These are phyloP conservation scores for Colletotrichum ledebouriae DNA, from an alignment of 2,329 filamentous ascomycete genomes.

Conservation along the genomic window DNA sequence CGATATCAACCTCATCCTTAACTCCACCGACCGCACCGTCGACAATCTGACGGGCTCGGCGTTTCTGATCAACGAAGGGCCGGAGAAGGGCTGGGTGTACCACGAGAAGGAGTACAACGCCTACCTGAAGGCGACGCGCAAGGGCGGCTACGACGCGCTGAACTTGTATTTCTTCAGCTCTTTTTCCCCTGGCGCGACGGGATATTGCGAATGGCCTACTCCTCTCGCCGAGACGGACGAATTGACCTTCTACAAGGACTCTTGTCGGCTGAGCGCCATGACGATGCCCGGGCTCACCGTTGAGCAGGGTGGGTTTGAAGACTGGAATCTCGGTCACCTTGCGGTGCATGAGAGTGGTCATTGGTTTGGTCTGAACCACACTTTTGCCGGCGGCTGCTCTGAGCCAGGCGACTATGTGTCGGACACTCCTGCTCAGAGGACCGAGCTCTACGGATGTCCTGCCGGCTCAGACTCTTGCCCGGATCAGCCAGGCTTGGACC, in stretches of 20 bases:
- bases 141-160: conserved; percentile 56
- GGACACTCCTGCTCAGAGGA: conserved; percentile 54
- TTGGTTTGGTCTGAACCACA: conserved; percentile 60
- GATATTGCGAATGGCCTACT: conserved; percentile 62
- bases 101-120: conserved; percentile 31
- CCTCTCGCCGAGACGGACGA: conserved; percentile 19
- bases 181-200: conserved; percentile 54
- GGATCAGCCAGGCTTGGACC: conserved; percentile 43
- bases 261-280: conserved; percentile 37
- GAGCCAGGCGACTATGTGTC: conserved; percentile 52
- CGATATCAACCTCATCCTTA: conserved; percentile 45
- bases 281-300: conserved; percentile 37
- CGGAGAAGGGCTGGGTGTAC: conserved; percentile 44
- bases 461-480: conserved; percentile 45
- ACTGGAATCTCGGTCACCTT: conserved; percentile 45
- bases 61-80: conserved; percentile 45
- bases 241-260: conserved; percentile 26
- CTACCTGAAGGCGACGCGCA: conserved; percentile 46
- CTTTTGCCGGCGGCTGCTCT: conserved; percentile 54
- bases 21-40: conserved; percentile 46
- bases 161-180: conserved; percentile 62
- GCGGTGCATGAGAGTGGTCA: conserved; percentile 57
- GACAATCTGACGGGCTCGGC: conserved; percentile 44
- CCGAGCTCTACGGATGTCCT: conserved; percentile 42
- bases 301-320: conserved; percentile 33